Base-by-base conservation (phyloP, 495 filamentous ascomycete genomes). In the Aspergillus conjunctus region DNA sequence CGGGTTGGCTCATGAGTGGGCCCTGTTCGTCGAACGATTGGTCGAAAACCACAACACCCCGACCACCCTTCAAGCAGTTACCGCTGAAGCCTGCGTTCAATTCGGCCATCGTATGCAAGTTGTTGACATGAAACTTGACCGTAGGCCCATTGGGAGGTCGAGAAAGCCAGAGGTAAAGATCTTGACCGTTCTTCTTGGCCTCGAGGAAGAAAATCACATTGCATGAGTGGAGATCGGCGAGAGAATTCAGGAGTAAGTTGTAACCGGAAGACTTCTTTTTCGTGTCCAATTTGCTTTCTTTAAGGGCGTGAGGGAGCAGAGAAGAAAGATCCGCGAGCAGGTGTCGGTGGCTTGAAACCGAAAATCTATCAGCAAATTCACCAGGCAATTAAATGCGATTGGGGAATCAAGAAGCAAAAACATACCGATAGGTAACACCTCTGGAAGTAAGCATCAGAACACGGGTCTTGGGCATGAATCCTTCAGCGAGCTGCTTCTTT, bases 191-290 rank as follows among this genome's bases (percentile, higher is more conserved):
- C 76, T 98, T 98, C 61, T 92, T 81, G 55, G 92, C 94, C 78
- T 98, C 94, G 72, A 97, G 94, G 77, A 96, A 99, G 61, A 96
- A 82, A 53, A 98, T 87, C 74, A 97, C 94, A 77, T 99, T 99
- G 85, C 93, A 97, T 66, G 97, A 98, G 81, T 97, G 96, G 18
- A 99, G 85, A 65, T 99, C 93, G 41, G 94, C 94, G 15, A 98
- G 86, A 72, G 96, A 93, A 78, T 98, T 98, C 8, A 99, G 84
- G 67, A 96, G 87, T 73, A 90, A 87, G 59, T 96, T 88, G 62
- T 81, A 81, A n/a, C 77, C 77, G 39, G 76, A 71, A 6, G 78
- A 75, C 67, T 95, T 92, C 54, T 92, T 93, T 74, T 98, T 97
- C 41, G 93, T 94, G 67, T 98, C 93, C 53, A 97, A 86, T 74